Base-by-base conservation (phyloP, 1,139 yeast genomes). In the Hanseniaspora gamundiae region DNA sequence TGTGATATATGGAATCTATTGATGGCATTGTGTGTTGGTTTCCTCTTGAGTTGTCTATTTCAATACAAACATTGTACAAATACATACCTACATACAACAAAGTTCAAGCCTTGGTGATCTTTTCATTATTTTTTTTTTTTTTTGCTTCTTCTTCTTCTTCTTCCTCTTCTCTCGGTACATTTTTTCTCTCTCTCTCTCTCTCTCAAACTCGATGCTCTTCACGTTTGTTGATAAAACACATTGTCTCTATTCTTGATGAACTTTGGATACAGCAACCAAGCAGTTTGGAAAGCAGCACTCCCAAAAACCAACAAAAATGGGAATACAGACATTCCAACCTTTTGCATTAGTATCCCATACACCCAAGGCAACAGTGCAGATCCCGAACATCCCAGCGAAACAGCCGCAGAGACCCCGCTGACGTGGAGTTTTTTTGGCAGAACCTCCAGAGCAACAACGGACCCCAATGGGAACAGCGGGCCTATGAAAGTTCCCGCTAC, bases 341-440 rank as follows among this genome's bases (percentile, higher is more conserved):
- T 19, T 20, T 62, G 58, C 3, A 60, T 51, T 0, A 74, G 50
- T 1, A 69, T 50, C 1, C 93, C 93, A 41, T 78, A 67, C 2
- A 74, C 44, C 48, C 76, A 79, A 1, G 93, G 88, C 10, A 84
- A 52, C 0, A 75, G 69, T 0, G 94, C 94, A 11, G 82, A 85
- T 2, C 93, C 94, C 11, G 81, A 78, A 4, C 88, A 87, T 4
- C 93, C 93, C 49, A 84, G 61, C 0, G 94, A 87, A 44, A 88
- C 78, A 20, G 81, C 75, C 43, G 83, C 69, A 1, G 94, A 93
- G 6, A 85, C 70, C 0, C 87, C 91, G 8, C 76, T 65, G 9
- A 83, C 74, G 47, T 83, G 86, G 45, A 71, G 63, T 42, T 70
- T 69, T 24, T 66, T 63, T 0, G 94, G 94, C 39, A 85, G 60